Conservation (phyloP, 805 yeast species). For the Yarrowia deformans region DNA sequence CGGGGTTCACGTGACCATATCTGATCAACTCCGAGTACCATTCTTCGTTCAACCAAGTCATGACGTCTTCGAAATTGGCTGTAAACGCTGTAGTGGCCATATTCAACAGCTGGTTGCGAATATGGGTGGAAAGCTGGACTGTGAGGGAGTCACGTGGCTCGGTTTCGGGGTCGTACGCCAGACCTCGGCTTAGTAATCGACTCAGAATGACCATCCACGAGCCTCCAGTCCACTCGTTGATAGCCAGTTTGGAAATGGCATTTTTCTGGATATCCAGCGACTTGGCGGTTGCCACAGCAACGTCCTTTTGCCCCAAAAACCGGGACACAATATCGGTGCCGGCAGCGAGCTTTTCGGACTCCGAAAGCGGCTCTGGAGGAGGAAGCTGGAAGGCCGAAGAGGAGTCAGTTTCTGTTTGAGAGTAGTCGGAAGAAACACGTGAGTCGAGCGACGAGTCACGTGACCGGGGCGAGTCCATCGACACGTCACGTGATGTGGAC, state of each 20-base stretch:
- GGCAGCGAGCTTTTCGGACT: slow-evolving; percentile 40
- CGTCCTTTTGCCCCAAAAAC: slow-evolving; percentile 42
- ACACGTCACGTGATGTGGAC: background rate
- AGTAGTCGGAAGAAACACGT: background rate
- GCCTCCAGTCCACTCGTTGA: slow-evolving; percentile 65
- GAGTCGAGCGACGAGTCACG: slow-evolving; percentile 22
- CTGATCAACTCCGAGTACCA: slow-evolving; percentile 70
- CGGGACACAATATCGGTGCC: slow-evolving; percentile 43
- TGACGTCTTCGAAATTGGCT: slow-evolving; percentile 71
- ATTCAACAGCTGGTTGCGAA: slow-evolving; percentile 74
- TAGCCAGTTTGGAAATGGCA: slow-evolving; percentile 49
- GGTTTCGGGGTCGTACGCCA: slow-evolving; percentile 49
- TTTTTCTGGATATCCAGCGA: slow-evolving; percentile 34
- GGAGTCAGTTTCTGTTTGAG: slow-evolving; percentile 40
- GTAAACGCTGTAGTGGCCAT: slow-evolving; percentile 78
- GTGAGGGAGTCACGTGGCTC: slow-evolving; percentile 38
- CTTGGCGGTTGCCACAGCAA: slow-evolving; percentile 38
- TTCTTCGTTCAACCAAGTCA: slow-evolving; percentile 96
- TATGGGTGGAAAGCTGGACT: slow-evolving; percentile 53
- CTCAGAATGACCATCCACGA: slow-evolving; percentile 81
- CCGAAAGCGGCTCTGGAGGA: slow-evolving; percentile 54
- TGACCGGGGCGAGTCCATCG: slow-evolving; percentile 2
- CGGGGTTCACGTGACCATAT: slow-evolving; percentile 42
- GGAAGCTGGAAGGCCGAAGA: slow-evolving; percentile 62
- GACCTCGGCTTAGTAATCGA: slow-evolving; percentile 83